Evolutionary conservation across 73 alveolate species (phyloP).

Genomic region (Paramecium biaurelia): DNA sequence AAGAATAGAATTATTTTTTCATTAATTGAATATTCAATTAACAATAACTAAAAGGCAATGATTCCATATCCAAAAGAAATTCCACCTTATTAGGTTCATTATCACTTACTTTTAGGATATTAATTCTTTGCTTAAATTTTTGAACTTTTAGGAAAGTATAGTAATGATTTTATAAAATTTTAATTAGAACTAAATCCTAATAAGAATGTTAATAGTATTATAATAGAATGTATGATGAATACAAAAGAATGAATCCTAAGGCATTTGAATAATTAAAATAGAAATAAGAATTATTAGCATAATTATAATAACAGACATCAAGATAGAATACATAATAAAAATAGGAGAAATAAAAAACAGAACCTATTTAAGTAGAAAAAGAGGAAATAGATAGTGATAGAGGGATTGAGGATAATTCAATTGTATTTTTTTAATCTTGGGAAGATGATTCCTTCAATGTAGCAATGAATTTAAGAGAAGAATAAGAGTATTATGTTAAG

Average conservation of each 20-base stretch:
- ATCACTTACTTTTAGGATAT: not conserved
- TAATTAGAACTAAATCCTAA: not conserved
- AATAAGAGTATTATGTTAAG: not conserved
- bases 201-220: not conserved
- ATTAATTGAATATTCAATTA: not conserved
- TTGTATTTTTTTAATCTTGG: not conserved
- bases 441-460: not conserved
- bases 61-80: constrained; percentile 10
- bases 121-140: not conserved
- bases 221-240: not conserved
- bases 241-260: not conserved
- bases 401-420: not conserved
- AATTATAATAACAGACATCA: not conserved
- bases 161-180: not conserved
- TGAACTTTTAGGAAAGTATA: not conserved
- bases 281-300: not conserved
- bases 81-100: not conserved
- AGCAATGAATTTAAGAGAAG: not conserved
- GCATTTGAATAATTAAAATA: not conserved
- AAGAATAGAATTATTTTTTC: not conserved
- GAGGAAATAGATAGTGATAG: not conserved
- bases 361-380: not conserved
- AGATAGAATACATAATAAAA: not conserved
- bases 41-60: not conserved
- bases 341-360: not conserved